Evolutionary conservation across 176 grass and related monocot genomes (phyloP).

Genomic region (Otatea glauca): DNA sequence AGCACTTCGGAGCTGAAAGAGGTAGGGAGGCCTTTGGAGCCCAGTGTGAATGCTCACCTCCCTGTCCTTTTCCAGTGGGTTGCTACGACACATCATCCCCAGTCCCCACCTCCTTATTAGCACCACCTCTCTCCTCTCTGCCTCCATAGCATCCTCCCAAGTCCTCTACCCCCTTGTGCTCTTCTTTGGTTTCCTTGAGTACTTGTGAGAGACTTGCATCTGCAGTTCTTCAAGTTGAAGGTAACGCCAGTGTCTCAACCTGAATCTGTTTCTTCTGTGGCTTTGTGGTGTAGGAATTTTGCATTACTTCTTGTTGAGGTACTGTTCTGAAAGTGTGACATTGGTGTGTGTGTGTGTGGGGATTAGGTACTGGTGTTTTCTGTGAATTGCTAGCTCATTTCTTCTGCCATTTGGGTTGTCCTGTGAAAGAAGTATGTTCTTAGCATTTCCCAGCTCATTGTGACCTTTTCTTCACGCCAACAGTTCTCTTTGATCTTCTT

Average conservation of each 20-base stretch:
- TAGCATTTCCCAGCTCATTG: constrained; percentile 3
- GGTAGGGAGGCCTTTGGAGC: background rate
- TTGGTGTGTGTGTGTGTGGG: background rate
- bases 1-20: constrained; percentile 41
- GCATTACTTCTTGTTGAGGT: background rate
- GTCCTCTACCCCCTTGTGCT: background rate
- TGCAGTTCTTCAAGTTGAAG: constrained; percentile 21
- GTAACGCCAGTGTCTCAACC: background rate
- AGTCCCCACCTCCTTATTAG: constrained; percentile 29
- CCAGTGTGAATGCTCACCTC: background rate
- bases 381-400: background rate
- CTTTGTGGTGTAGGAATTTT: background rate
- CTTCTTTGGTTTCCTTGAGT: background rate
- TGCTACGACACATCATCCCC: background rate
- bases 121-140: background rate
- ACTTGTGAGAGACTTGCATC: background rate
- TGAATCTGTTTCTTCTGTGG: constrained; percentile 3
- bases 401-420: constrained; percentile 30
- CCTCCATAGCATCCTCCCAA: background rate
- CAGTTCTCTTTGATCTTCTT: constrained; percentile 1
- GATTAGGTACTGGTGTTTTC: background rate
- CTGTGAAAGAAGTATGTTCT: background rate
- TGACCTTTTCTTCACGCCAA: background rate
- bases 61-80: constrained; percentile 16
- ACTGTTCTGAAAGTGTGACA: background rate